These are phyloP conservation scores for Diddensiella santjacobensis DNA, from an alignment of 805 yeast species.

Conservation along the genomic window DNA sequence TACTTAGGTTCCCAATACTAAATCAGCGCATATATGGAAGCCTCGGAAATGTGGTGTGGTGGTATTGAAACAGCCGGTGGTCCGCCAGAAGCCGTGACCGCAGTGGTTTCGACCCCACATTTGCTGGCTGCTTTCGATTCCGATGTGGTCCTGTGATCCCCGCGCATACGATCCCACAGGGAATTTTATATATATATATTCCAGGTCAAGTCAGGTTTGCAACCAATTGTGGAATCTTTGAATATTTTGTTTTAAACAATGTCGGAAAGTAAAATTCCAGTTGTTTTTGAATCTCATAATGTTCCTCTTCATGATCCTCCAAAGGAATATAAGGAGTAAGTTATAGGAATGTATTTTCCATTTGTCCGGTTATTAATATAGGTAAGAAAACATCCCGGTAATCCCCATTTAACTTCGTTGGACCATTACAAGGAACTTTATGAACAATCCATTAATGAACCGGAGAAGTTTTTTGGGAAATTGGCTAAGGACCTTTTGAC, in stretches of 20 bases:
- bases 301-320: conserved; percentile 25
- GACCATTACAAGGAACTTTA: conserved; percentile 69
- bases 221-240: not conserved
- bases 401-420: conserved; percentile 54
- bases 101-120: not conserved
- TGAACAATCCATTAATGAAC: conserved; percentile 70
- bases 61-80: not conserved
- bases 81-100: no score
- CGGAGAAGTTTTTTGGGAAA: conserved; percentile 75
- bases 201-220: no score
- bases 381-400: conserved; percentile 20
- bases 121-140: conserved; percentile 1
- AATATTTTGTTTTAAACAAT: no score
- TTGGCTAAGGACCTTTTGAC: conserved; percentile 65
- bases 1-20: no score
- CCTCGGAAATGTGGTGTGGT: not conserved
- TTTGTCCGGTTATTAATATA: no score
- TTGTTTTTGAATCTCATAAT: conserved; percentile 24
- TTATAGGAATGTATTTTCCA: not conserved
- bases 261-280: conserved; percentile 25
- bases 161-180: no score
- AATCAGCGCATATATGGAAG: no score
- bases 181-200: no score
- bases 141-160: not conserved
- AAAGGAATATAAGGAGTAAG: conserved; percentile 21